phyloP scores from a whole-genome alignment of 2,329 filamentous ascomycete genomes.

The Mycosphaerelloides madeirae region DNA sequence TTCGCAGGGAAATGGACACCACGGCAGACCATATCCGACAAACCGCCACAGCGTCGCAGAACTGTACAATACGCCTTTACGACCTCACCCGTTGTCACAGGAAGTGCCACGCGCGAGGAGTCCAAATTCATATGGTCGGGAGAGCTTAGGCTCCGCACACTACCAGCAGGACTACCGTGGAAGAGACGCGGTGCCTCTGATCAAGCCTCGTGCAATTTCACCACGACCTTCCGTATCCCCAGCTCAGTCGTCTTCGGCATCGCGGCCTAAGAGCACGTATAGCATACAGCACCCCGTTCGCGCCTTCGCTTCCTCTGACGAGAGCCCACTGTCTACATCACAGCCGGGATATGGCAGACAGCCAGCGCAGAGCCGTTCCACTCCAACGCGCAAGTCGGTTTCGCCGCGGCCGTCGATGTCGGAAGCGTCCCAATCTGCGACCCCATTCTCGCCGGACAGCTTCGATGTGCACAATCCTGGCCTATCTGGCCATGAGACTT shows the following conservation, averaged over 20 bases:
- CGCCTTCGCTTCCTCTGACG: conserved; percentile 30
- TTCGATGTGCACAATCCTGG: conserved; percentile 67
- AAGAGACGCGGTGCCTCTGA: conserved; percentile 20
- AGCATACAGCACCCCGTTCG: conserved; percentile 30
- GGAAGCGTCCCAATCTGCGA: conserved; percentile 50
- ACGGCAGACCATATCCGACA: conserved; percentile 19
- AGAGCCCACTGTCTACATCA: conserved; percentile 38
- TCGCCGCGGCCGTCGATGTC: conserved; percentile 60
- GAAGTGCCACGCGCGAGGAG: conserved; percentile 31
- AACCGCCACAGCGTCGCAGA: conserved; percentile 31
- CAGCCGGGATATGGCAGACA: conserved; percentile 7
- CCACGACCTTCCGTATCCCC: conserved; percentile 22
- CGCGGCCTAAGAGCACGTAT: conserved; percentile 24
- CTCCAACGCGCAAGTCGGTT: conserved; percentile 63
- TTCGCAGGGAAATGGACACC: conserved; percentile 18
- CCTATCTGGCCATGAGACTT: conserved; percentile 9
- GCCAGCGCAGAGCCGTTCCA: conserved; percentile 10
- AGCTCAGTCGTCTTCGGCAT: conserved; percentile 14
- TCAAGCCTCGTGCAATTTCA: conserved; percentile 31
- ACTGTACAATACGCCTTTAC: conserved; percentile 28
- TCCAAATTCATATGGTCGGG: conserved; percentile 20
- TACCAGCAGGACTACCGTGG: conserved; percentile 17
- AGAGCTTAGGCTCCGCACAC: conserved; percentile 3
- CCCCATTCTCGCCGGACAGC: conserved; percentile 71
- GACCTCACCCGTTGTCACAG: conserved; percentile 34